These are phyloP conservation scores for Hymenoscyphus fraxineus DNA, from an alignment of 2,329 filamentous ascomycete species.

Conservation along the genomic window DNA sequence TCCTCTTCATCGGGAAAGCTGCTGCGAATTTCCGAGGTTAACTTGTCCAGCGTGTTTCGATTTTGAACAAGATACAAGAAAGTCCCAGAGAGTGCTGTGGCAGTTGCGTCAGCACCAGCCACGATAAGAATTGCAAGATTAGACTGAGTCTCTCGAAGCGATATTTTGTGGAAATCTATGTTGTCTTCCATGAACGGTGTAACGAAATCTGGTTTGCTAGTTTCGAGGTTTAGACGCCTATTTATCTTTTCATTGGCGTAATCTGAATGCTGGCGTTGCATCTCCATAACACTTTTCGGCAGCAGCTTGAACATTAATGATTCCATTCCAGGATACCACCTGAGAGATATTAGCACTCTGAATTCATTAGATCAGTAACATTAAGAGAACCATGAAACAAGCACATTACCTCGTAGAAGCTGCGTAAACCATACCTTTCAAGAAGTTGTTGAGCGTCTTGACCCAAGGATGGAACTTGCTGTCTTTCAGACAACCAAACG, in stretches of 20 bases:
- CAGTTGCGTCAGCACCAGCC: too few species aligned
- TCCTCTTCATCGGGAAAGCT: constrained; percentile 34
- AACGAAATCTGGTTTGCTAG: neutral
- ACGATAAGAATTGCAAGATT: too few species aligned
- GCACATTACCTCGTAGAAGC: neutral
- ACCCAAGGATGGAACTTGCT: neutral
- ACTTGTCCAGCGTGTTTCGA: too few species aligned
- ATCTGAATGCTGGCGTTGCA: constrained; percentile 1
- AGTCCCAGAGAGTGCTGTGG: too few species aligned
- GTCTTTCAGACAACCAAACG: neutral
- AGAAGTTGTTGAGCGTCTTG: neutral
- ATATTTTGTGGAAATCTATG: neutral
- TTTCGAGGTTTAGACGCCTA: neutral
- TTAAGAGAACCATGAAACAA: too few species aligned
- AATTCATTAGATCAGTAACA: too few species aligned
- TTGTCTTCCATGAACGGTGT: constrained; percentile 20
- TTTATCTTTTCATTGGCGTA: constrained; percentile 5
- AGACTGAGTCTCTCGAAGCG: too few species aligned
- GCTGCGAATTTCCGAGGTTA: constrained; percentile 31
- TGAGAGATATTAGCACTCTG: too few species aligned
- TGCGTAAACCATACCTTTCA: neutral
- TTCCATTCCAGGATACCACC: neutral
- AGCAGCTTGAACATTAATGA: neutral
- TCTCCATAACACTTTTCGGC: constrained; percentile 2
- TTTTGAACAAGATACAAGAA: too few species aligned